phyloP scores from a whole-genome alignment of 441 rosid species.

The Aleurites moluccanus region DNA sequence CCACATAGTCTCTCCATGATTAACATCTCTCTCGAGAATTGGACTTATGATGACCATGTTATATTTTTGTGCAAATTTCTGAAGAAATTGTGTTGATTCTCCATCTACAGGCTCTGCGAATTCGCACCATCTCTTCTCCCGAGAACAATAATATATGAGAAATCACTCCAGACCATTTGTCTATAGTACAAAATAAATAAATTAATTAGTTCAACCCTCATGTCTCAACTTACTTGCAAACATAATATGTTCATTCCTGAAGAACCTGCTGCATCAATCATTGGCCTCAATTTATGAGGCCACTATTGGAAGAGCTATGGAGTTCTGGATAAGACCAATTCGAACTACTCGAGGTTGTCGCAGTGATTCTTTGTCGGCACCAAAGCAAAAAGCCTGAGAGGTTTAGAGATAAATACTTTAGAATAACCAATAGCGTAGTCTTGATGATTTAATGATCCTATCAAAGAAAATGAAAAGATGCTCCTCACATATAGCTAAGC shows the following conservation, averaged over 20 bases:
- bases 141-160: constrained; percentile 11
- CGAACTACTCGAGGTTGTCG: constrained; percentile 76
- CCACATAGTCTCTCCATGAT: constrained; percentile 93
- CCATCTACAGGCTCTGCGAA: constrained; percentile 90
- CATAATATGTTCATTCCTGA: constrained; percentile 90
- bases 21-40: constrained; percentile 88
- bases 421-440: constrained; percentile 3
- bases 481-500: background rate
- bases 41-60: constrained; percentile 92
- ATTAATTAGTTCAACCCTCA: background rate
- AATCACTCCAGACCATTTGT: constrained; percentile 9
- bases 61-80: constrained; percentile 62
- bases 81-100: constrained; percentile 84
- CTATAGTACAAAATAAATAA: background rate
- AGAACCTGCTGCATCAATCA: constrained; percentile 81
- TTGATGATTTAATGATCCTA: background rate
- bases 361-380: constrained; percentile 68
- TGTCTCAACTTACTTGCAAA: constrained; percentile 56
- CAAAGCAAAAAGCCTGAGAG: constrained; percentile 63
- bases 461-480: background rate
- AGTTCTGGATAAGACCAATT: constrained; percentile 91
- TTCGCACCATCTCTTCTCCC: constrained; percentile 97
- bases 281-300: constrained; percentile 67
- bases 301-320: constrained; percentile 79
- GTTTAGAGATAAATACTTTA: constrained; percentile 14